Base-by-base conservation (phyloP, 495 filamentous ascomycete species). In the Penicillium cataractarum region DNA sequence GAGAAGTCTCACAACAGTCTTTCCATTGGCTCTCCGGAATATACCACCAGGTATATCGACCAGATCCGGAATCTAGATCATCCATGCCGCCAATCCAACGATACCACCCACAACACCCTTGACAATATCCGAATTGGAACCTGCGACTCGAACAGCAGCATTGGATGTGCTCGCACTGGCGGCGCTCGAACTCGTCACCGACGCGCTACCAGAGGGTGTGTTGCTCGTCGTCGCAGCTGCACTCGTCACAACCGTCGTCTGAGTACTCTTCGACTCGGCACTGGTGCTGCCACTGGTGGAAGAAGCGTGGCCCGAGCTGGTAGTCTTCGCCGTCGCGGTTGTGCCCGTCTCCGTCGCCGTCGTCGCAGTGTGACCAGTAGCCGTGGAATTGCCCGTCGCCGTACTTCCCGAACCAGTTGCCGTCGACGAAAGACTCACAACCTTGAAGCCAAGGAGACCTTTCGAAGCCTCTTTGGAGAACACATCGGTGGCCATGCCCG, bases 371-470 rank as follows among this genome's bases (percentile, higher is more conserved):
- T 39, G 35, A 15, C 57, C 24, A 24, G 57, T 44, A 10, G 54
- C 55, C 7, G 51, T 58, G 5, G 49, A 55, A 10, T 27, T 26
- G 2, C 58, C 22, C 7, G 35, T 5, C 3, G 35, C 17, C 4
- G 35, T 17, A 39, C 13, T 39, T 3, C 6, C 17, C 6, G 39
- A 37, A 4, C 19, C 42, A 4, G 60, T 40, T 4, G 42, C 42
- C 7, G 31, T 35, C 0, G 39, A 29, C 19, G 52, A 49, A 62
- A 57, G 27, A 22, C 21, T 56, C 9, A 66, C 67, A n/a, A 71
- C 66, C 60, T 65, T 57, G 49, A 71, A 71, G 0, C 66, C 62
- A 4, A 56, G 42, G 1, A 71, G 24, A 49, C 44, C 66, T 5
- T 31, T 49, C 1, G 61, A 65, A 21, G 66, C 9, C 6, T 56